A percentile compares a stretch with the other conserved stretches of the same genome.
These are phyloP conservation scores for Saccharomyces kudriavzevii DNA, from an alignment of 805 yeast species.

Conservation along the genomic window DNA sequence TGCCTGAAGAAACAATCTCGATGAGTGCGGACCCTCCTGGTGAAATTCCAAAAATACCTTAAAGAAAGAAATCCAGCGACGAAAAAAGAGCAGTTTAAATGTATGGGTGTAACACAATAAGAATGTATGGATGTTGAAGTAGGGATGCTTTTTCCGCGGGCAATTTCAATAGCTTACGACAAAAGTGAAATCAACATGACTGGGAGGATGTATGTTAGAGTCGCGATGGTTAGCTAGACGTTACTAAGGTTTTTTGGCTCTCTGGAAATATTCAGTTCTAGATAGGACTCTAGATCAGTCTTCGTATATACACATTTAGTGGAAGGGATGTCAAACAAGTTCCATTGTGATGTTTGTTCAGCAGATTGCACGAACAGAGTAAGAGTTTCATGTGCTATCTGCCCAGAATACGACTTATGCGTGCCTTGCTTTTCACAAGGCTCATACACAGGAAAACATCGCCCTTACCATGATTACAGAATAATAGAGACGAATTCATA, in stretches of 20 bases:
- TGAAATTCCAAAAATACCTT: not conserved
- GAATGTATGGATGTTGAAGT: not conserved
- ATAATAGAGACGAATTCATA: conserved; percentile 91
- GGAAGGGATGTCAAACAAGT: conserved; percentile 38
- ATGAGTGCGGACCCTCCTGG: not conserved
- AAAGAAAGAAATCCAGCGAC: not conserved
- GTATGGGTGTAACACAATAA: not conserved
- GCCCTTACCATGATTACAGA: conserved; percentile 88
- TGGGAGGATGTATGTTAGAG: not conserved
- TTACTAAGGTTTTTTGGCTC: not conserved
- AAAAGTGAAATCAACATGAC: not conserved
- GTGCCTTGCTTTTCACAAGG: conserved; percentile 95
- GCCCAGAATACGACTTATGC: conserved; percentile 92
- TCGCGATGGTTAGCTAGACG: not conserved
- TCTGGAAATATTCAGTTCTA: not conserved
- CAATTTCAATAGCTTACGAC: not conserved
- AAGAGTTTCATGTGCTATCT: conserved; percentile 83
- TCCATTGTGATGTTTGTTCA: conserved; percentile 94
- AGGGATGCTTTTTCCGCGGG: not conserved
- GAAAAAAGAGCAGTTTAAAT: not conserved
- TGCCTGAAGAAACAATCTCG: not conserved
- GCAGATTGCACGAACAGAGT: conserved; percentile 91
- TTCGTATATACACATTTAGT: not conserved
- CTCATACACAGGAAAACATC: conserved; percentile 68
- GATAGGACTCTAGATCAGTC: not conserved